Evolutionary conservation across 1,139 yeast species (phyloP).

Genomic region (Eremothecium coryli): DNA sequence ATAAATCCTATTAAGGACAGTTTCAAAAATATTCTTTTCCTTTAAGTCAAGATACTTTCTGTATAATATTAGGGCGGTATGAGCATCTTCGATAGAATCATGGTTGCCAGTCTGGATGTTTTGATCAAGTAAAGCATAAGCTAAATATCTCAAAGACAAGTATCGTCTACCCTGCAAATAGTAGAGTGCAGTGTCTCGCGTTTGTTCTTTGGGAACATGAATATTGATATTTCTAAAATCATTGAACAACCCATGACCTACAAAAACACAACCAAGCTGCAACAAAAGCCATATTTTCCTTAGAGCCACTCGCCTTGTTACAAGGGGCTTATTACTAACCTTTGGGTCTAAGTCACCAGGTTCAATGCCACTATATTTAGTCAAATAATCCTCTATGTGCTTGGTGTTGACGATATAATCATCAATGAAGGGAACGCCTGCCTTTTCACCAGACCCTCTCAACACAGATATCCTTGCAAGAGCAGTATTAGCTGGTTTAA

Average conservation of each 20-base stretch:
- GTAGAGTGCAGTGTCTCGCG: conserved; percentile 79
- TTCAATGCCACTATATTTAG: conserved; percentile 86
- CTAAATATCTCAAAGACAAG: conserved; percentile 79
- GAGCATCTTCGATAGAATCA: conserved; percentile 94
- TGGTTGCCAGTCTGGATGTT: conserved; percentile 89
- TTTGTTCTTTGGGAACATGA: conserved; percentile 75
- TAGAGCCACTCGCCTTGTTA: conserved; percentile 75
- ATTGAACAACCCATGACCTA: conserved; percentile 87
- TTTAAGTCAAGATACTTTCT: conserved; percentile 58
- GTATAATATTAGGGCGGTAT: conserved; percentile 72
- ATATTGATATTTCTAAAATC: conserved; percentile 92
- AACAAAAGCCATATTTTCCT: conserved; percentile 80
- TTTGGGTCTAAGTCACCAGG: conserved; percentile 79
- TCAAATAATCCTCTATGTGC: conserved; percentile 73
- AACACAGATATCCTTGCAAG: conserved; percentile 86
- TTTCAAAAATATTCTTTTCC: conserved; percentile 50
- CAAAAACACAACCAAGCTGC: conserved; percentile 82
- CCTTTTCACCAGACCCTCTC: conserved; percentile 59
- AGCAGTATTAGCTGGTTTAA: conserved; percentile 68
- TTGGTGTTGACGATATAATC: conserved; percentile 77
- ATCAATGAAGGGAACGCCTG: conserved; percentile 81
- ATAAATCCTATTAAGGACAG: conserved; percentile 56
- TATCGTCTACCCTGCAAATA: conserved; percentile 66
- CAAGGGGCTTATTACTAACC: conserved; percentile 59
- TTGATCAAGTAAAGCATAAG: conserved; percentile 65